Conservation (phyloP, 805 yeast genomes). For the Metschnikowia cubensis region DNA sequence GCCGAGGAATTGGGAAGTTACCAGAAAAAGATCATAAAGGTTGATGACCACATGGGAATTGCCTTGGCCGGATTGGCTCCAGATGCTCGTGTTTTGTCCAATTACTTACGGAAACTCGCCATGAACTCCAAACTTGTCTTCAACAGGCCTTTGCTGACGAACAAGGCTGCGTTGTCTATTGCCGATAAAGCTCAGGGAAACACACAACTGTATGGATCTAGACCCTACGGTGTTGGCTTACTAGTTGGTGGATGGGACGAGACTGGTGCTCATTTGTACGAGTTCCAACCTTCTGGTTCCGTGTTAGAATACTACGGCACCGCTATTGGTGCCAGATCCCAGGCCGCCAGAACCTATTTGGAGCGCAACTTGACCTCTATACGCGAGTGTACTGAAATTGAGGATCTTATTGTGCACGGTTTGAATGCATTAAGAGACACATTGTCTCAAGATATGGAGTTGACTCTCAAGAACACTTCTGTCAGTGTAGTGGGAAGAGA, state of each 20-base stretch:
- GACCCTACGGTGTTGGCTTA: slow-evolving; percentile 98
- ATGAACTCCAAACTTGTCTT: slow-evolving; percentile 81
- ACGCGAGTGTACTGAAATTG: slow-evolving; percentile 52
- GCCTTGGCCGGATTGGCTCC: slow-evolving; percentile 98
- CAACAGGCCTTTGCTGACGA: slow-evolving; percentile 79
- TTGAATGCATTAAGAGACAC: slow-evolving; percentile 92
- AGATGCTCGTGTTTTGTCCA: slow-evolving; percentile 91
- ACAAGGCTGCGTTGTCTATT: slow-evolving; percentile 76
- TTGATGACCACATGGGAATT: slow-evolving; percentile 91
- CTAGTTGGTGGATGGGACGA: slow-evolving; percentile 88
- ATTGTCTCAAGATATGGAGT: slow-evolving; percentile 87
- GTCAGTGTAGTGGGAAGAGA: slow-evolving; percentile 91
- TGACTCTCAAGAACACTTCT: slow-evolving; percentile 78
- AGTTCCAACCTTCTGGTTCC: slow-evolving; percentile 94
- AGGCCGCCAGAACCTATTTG: slow-evolving; percentile 93
- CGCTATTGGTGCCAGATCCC: slow-evolving; percentile 98
- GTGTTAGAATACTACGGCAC: slow-evolving; percentile 88
- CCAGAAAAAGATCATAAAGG: slow-evolving; percentile 87
- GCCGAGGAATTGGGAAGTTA: slow-evolving; percentile 97
- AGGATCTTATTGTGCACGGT: slow-evolving; percentile 79
- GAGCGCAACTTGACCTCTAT: slow-evolving; percentile 80
- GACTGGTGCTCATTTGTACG: slow-evolving; percentile 89
- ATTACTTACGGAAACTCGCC: slow-evolving; percentile 85
- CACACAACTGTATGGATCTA: slow-evolving; percentile 92
- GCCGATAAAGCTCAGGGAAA: slow-evolving; percentile 97